Percentiles rank a stretch among this genome's conserved stretches.
Evolutionary conservation across 495 filamentous ascomycete species (phyloP).

Genomic region (Neurospora sp.): DNA sequence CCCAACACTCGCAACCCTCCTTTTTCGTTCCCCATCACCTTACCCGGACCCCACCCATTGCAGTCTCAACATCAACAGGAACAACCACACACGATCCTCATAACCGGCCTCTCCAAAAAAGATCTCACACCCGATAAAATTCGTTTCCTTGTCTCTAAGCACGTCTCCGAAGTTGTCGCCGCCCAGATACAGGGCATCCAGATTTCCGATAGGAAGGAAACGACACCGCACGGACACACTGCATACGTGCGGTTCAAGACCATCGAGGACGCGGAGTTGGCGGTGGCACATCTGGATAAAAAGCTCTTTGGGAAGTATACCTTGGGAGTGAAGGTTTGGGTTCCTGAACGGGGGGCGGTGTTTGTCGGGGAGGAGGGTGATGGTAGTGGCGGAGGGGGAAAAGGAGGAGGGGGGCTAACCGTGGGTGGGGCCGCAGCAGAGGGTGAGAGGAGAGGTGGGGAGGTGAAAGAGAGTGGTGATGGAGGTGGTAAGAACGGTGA

Average conservation of each 20-base stretch:
- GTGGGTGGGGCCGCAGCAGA: background rate
- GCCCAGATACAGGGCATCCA: background rate
- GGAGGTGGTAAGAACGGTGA: background rate
- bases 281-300: background rate
- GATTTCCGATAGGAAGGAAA: background rate
- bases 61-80: background rate
- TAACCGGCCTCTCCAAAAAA: background rate
- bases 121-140: background rate
- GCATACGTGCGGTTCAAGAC: constrained; percentile 5
- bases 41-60: background rate
- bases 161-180: background rate
- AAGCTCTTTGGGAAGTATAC: background rate
- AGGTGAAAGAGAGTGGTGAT: background rate
- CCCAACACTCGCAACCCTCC: background rate
- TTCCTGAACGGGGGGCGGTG: background rate
- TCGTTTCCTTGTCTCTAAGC: background rate
- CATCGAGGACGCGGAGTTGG: background rate
- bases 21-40: background rate
- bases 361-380: background rate
- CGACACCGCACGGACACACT: background rate
- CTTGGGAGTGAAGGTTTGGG: background rate
- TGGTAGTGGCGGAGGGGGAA: background rate
- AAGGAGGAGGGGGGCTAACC: background rate
- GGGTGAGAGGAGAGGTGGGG: background rate
- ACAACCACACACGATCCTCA: background rate